These are phyloP conservation scores for Cryptococcus sp. DNA, from an alignment of 1,284 basidiomycete genomes.

Conservation along the genomic window DNA sequence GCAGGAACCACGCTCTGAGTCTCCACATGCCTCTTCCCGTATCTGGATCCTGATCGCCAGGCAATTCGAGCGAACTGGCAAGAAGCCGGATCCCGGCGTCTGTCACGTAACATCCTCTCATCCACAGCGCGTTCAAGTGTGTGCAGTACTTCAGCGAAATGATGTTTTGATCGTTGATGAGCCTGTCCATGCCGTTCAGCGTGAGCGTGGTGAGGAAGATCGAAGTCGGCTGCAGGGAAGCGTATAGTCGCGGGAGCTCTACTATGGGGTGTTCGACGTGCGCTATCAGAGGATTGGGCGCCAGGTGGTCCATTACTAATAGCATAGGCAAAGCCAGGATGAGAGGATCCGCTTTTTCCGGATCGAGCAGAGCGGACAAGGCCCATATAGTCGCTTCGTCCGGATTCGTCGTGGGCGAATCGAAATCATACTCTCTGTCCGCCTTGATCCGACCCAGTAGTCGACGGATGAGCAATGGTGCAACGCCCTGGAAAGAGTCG, in stretches of 20 bases:
- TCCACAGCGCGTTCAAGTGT: slow-evolving; percentile 41
- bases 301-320: slow-evolving; percentile 22
- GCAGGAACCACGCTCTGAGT: slow-evolving; percentile 14
- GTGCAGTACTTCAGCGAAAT: slow-evolving; percentile 34
- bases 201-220: slow-evolving; percentile 41
- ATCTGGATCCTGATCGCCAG: slow-evolving; percentile 58
- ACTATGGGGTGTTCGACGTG: slow-evolving; percentile 34
- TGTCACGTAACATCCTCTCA: slow-evolving; percentile 31
- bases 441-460: slow-evolving; percentile 31
- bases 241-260: slow-evolving; percentile 32
- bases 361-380: slow-evolving; percentile 28
- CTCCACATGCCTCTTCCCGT: slow-evolving; percentile 24
- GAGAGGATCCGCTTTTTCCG: slow-evolving; percentile 19
- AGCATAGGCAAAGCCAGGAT: slow-evolving; percentile 29
- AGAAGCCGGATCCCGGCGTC: slow-evolving; percentile 40
- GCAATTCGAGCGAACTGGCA: slow-evolving; percentile 28
- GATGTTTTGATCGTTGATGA: slow-evolving; percentile 33
- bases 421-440: slow-evolving; percentile 31
- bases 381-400: slow-evolving; percentile 48
- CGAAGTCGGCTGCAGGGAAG: slow-evolving; percentile 5
- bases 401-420: slow-evolving; percentile 18
- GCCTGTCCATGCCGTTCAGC: slow-evolving; percentile 26
- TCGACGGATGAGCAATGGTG: slow-evolving; percentile 18
- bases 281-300: slow-evolving; percentile 16
- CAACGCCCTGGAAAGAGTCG: slow-evolving; percentile 20